Conservation (phyloP, 2,329 filamentous ascomycete species). For the Cadophora sp. region DNA sequence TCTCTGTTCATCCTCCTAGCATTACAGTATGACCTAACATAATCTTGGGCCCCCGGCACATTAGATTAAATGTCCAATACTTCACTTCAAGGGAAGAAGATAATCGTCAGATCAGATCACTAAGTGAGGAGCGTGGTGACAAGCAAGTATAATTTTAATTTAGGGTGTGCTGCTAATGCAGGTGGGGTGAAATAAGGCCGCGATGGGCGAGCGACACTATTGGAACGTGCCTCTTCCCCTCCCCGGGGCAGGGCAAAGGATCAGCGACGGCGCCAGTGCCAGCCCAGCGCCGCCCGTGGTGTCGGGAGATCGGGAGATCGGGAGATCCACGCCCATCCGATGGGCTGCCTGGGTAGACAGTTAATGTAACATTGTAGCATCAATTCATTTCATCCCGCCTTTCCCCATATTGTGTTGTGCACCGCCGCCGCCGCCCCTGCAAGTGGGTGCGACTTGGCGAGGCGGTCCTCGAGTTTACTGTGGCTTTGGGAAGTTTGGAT, state of each 20-base stretch:
- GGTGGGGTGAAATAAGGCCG: neutral
- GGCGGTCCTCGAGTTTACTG: neutral
- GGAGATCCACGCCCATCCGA: neutral
- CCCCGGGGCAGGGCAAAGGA: neutral
- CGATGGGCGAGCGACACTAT: neutral
- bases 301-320: neutral
- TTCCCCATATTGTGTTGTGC: neutral
- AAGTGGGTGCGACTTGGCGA: neutral
- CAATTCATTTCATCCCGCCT: neutral
- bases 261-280: neutral
- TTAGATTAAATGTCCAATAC: neutral
- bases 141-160: constrained; percentile 1
- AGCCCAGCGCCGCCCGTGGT: too few species aligned
- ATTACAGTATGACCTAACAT: neutral
- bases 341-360: too few species aligned
- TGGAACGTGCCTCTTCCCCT: constrained; percentile 3
- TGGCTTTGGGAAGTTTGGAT: neutral
- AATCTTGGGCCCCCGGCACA: neutral
- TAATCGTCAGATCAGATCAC: neutral
- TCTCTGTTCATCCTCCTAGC: neutral
- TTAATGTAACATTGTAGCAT: neutral
- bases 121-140: too few species aligned
- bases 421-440: too few species aligned
- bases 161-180: constrained; percentile 10
- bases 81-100: neutral